Conservation (phyloP, 2,329 filamentous ascomycete species). For the Paraphoma chrysanthemicola region DNA sequence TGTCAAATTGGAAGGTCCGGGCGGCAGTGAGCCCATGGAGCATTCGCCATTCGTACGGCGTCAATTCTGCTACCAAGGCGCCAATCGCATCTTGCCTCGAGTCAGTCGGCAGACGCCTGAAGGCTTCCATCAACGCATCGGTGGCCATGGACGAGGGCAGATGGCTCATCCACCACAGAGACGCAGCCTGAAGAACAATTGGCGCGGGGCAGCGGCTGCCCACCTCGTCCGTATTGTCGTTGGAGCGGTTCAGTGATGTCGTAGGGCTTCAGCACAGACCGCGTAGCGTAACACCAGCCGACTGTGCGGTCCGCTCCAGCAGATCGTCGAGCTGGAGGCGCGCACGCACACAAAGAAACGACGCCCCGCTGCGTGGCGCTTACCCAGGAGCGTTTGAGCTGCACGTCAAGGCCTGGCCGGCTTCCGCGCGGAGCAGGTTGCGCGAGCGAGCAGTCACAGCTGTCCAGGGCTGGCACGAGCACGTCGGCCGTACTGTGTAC, state of each 20-base stretch:
- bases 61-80: constrained; percentile 32
- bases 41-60: constrained; percentile 39
- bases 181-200: too few relatives aligned
- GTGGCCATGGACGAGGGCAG: constrained; percentile 3
- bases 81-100: constrained; percentile 29
- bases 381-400: neutral
- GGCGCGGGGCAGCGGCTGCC: too few relatives aligned
- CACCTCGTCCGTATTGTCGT: neutral
- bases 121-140: constrained; percentile 19
- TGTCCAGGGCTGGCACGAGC: neutral
- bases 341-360: neutral
- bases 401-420: neutral
- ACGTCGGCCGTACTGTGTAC: neutral
- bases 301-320: neutral
- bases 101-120: constrained; percentile 21
- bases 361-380: neutral
- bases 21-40: constrained; percentile 22
- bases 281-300: neutral
- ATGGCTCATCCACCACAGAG: too few relatives aligned
- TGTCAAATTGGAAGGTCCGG: constrained; percentile 40
- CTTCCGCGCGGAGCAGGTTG: neutral
- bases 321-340: neutral
- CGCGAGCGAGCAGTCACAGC: neutral
- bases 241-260: neutral
- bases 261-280: neutral